These are phyloP conservation scores for Kodamaea jinghongensis DNA, from an alignment of 805 yeast genomes.

Conservation along the genomic window DNA sequence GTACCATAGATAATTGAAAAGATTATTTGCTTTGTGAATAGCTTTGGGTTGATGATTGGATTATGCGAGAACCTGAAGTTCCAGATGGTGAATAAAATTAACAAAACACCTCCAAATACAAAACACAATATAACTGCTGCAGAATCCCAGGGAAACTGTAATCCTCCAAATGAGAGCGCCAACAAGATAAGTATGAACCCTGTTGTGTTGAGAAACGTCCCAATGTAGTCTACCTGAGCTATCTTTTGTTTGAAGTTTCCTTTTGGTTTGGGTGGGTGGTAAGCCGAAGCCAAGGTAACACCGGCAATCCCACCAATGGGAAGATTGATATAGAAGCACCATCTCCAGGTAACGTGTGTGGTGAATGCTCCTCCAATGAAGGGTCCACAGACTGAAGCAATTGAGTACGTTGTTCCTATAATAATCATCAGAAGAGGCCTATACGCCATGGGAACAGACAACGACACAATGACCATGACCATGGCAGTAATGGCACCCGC, in stretches of 20 bases:
- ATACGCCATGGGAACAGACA: constrained; percentile 43
- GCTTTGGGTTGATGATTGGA: constrained; percentile 47
- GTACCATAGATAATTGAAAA: constrained; percentile 37
- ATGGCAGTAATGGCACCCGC: constrained; percentile 65
- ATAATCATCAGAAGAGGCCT: constrained; percentile 39
- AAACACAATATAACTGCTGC: constrained; percentile 51
- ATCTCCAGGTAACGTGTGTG: constrained; percentile 60
- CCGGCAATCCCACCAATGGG: constrained; percentile 61
- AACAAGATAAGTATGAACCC: constrained; percentile 45
- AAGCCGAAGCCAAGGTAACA: constrained; percentile 34
- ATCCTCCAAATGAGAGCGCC: constrained; percentile 56
- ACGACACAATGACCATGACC: constrained; percentile 55
- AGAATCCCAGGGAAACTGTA: constrained; percentile 50
- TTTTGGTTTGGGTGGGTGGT: constrained; percentile 45
- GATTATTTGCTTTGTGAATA: constrained; percentile 28
- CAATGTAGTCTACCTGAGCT: constrained; percentile 46
- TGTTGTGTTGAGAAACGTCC: constrained; percentile 42
- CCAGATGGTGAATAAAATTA: constrained; percentile 35
- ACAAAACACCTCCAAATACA: constrained; percentile 41
- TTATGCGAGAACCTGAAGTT: constrained; percentile 38
- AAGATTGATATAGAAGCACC: constrained; percentile 71
- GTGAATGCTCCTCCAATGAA: constrained; percentile 66
- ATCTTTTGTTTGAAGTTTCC: constrained; percentile 39
- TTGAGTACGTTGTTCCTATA: constrained; percentile 43
- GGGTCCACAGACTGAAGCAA: constrained; percentile 59